Base-by-base conservation (phyloP, 1,284 basidiomycete species). In the Waitea zeae region DNA sequence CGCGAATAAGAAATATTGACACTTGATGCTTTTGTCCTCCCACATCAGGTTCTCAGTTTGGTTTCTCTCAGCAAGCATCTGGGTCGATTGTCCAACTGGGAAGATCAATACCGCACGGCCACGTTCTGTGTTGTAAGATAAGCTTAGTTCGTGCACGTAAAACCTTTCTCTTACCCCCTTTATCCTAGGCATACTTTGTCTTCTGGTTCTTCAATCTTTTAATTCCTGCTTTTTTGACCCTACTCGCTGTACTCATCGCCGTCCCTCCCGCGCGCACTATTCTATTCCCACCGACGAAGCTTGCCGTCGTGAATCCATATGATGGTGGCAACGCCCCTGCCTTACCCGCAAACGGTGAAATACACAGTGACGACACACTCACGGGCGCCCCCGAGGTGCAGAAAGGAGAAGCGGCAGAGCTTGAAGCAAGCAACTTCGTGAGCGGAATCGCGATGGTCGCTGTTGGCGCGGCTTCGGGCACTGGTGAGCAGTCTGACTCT, bases 221-320 rank as follows among this genome's bases (percentile, higher is more conserved):
- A 7, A 43, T 62, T 1, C 53, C 57, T 0, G 48, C 58, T 2
- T 37, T 63, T 9, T 39, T 58, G 20, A 36, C 44, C 17, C 57
- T 61, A 32, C 32, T 62, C 6, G 46, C 59, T 13, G 46, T 59
- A 3, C 49, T 72, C 28, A 51, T 64, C 30, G 49, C 62, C 38
- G 59, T 60, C 39, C 64, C 65, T 0, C 49, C 51, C 5, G 55
- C 58, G 2, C 51, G 68, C 31, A 38, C 47, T 12, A 41, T 52
- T 20, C 52, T 70, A 20, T 72, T 72, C 52, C 69, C 67, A 3
- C 58, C 61, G n/a, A 61, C 58, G 3, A 59, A 58, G 0, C 42
- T 61, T 11, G 51, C 58, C 11, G 48, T 53, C 4, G 49, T 61
- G 37, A 47, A 44, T 30, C 44, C 42, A 0, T 39, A 38, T 2